Percentiles rank a stretch among this genome's conserved stretches.
Conservation (phyloP, 2,329 filamentous ascomycete genomes). For the Fusarium sp. region DNA sequence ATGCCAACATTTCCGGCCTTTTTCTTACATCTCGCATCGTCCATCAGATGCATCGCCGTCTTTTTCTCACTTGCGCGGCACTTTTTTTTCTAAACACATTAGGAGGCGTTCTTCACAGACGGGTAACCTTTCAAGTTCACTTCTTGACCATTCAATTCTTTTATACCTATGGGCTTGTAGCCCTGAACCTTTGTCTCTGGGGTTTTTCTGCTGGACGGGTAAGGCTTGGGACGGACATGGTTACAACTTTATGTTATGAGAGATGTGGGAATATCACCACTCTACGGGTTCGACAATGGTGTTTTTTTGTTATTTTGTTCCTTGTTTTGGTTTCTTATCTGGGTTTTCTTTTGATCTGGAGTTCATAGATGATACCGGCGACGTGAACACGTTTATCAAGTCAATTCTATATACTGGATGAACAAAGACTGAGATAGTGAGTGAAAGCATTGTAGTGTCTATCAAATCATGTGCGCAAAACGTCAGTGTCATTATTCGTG, state of each 20-base stretch:
- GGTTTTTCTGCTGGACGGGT: slow-evolving; percentile 20
- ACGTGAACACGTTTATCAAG: slow-evolving; percentile 37
- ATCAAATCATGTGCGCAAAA: background rate
- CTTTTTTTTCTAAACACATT: slow-evolving; percentile 6
- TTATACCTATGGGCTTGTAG: slow-evolving; percentile 26
- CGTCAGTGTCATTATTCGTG: slow-evolving; percentile 33
- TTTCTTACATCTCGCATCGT: slow-evolving; percentile 3
- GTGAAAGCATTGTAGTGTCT: background rate
- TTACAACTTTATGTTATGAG: slow-evolving; percentile 10
- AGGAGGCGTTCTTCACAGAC: slow-evolving; percentile 21
- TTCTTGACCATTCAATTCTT: slow-evolving; percentile 28
- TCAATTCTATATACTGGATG: slow-evolving; percentile 33
- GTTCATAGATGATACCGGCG: slow-evolving; percentile 45
- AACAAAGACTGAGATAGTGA: slow-evolving; percentile 10
- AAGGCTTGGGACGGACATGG: slow-evolving; percentile 3
- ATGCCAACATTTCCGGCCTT: background rate
- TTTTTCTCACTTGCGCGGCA: background rate
- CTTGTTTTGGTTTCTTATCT: background rate
- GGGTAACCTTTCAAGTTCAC: slow-evolving; percentile 9
- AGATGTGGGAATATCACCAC: slow-evolving; percentile 25
- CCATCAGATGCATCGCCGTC: background rate
- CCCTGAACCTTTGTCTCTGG: slow-evolving; percentile 1
- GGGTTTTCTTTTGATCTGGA: slow-evolving; percentile 24
- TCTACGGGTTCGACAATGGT: slow-evolving; percentile 9
- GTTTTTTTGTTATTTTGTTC: slow-evolving; percentile 14